These are phyloP conservation scores for Candida orba DNA, from an alignment of 805 yeast genomes.

Conservation along the genomic window DNA sequence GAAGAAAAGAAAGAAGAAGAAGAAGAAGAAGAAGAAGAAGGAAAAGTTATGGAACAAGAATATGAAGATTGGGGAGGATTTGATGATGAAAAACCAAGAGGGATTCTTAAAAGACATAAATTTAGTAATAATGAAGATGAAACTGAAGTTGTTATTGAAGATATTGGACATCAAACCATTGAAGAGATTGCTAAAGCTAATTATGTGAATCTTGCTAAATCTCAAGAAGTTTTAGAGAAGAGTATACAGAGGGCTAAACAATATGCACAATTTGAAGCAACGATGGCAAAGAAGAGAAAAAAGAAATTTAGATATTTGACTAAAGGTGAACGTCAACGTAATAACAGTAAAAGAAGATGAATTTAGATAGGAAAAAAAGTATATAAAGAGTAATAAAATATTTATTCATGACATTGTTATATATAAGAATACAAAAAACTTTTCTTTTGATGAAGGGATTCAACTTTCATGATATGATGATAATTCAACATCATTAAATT, in stretches of 20 bases:
- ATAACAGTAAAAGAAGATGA: conserved; percentile 39
- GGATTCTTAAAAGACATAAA: conserved; percentile 21
- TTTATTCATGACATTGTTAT: no score
- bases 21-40: conserved; percentile 19
- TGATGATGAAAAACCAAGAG: conserved; percentile 24
- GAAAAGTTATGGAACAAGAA: conserved; percentile 28
- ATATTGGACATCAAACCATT: conserved; percentile 40
- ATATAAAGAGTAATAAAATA: no score
- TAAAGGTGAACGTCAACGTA: conserved; percentile 60
- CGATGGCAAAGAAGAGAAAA: conserved; percentile 31
- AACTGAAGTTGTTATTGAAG: conserved; percentile 41
- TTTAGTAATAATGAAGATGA: conserved; percentile 25
- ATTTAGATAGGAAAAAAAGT: neutral
- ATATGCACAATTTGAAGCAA: conserved; percentile 54
- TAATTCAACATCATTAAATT: conserved; percentile 4
- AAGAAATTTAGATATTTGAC: conserved; percentile 86
- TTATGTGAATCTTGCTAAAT: conserved; percentile 61
- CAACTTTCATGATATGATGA: conserved; percentile 6
- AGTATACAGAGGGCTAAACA: conserved; percentile 75
- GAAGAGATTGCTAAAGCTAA: conserved; percentile 59
- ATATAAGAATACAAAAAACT: no score
- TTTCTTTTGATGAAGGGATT: neutral
- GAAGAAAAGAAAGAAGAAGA: conserved; percentile 13
- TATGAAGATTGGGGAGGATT: conserved; percentile 36
- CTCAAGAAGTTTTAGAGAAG: conserved; percentile 63